phyloP scores from a whole-genome alignment of 1,284 basidiomycete genomes.

The Cryptococcus sp. region DNA sequence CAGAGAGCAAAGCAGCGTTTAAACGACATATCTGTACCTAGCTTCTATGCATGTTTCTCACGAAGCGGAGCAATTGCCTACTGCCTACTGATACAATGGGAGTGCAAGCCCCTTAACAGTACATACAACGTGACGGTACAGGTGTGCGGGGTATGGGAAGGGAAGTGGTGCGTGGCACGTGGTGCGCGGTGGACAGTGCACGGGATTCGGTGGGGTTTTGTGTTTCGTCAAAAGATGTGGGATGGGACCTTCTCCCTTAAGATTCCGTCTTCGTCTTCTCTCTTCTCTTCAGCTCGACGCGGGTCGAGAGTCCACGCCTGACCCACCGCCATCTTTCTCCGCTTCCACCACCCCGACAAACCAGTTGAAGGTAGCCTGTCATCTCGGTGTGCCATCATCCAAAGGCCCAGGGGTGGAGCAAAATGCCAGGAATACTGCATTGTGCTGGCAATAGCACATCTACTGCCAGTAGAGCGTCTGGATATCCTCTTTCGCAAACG shows the following conservation, averaged over 20 bases:
- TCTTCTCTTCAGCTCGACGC: not conserved
- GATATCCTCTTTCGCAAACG: conserved; percentile 84
- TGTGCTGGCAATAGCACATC: too few species aligned
- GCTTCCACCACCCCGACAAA: too few species aligned
- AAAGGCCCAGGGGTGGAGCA: too few species aligned
- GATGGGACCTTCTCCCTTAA: not conserved
- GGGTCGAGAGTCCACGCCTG: not conserved
- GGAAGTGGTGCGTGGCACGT: not conserved
- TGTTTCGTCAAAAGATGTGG: not conserved
- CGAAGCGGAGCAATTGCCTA: not conserved
- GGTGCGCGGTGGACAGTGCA: too few species aligned
- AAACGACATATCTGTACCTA: not conserved
- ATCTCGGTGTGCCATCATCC: too few species aligned
- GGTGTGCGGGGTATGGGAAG: not conserved
- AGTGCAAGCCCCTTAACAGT: not conserved
- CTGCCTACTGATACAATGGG: conserved; percentile 2
- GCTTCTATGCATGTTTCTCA: conserved; percentile 2
- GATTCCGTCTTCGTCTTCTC: not conserved
- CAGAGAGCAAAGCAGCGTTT: too few species aligned
- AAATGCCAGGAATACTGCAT: too few species aligned
- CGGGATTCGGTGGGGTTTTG: not conserved
- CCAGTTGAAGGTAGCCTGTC: not conserved
- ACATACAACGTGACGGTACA: not conserved
- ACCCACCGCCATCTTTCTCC: too few species aligned
- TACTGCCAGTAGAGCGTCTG: conserved; percentile 80